phyloP scores from a whole-genome alignment of 306 rosid genomes.

The Abrus pulchellus region DNA sequence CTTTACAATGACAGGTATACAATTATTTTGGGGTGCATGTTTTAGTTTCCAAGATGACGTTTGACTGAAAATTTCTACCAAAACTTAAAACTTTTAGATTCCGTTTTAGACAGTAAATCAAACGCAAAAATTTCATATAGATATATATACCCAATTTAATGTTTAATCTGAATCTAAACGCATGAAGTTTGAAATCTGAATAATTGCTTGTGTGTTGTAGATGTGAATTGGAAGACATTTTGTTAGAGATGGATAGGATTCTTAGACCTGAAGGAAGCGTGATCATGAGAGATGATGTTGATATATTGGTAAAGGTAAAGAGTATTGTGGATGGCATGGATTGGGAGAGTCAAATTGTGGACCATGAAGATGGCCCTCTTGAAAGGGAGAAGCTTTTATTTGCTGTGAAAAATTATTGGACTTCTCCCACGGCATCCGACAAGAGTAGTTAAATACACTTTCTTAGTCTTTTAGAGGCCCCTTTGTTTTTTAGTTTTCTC shows the following conservation, averaged over 20 bases:
- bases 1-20: conserved; percentile 70
- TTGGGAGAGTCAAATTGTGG: conserved; percentile 83
- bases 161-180: not conserved
- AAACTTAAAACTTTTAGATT: not conserved
- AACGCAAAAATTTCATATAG: not conserved
- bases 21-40: not conserved
- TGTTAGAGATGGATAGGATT: conserved; percentile 85
- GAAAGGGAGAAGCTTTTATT: conserved; percentile 71
- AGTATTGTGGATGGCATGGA: conserved; percentile 62
- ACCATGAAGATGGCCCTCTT: conserved; percentile 86
- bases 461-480: not conserved
- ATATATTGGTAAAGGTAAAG: conserved; percentile 65
- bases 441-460: conserved; percentile 29
- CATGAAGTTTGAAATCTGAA: conserved; percentile 7
- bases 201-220: conserved; percentile 48
- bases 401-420: conserved; percentile 88
- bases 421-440: conserved; percentile 62
- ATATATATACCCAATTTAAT: too few species aligned
- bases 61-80: not conserved
- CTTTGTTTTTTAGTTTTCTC: conserved; percentile 2
- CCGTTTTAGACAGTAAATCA: not conserved
- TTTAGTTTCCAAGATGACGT: not conserved
- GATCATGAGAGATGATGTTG: conserved; percentile 81
- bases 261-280: conserved; percentile 87
- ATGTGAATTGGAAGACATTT: conserved; percentile 81